These are phyloP conservation scores for Rosa persica DNA, from an alignment of 306 rosid genomes.

Conservation along the genomic window DNA sequence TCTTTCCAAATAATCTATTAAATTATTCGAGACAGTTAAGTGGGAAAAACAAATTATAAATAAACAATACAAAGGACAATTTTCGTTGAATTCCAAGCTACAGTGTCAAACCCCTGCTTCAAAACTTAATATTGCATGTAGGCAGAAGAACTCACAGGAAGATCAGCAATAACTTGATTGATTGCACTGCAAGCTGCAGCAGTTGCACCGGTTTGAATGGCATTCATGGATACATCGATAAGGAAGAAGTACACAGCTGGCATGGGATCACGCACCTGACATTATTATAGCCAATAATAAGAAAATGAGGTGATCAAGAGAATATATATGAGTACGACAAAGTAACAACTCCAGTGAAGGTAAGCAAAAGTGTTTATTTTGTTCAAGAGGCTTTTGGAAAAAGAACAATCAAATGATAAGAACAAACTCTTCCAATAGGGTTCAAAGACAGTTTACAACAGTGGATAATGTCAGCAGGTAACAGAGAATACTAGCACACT, in stretches of 20 bases:
- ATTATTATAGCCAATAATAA: conserved; percentile 13
- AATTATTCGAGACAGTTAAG: neutral
- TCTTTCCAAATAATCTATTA: neutral
- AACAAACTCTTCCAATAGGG: neutral
- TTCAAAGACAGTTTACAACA: neutral
- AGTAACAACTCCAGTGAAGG: conserved; percentile 7
- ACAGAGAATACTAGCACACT: no score
- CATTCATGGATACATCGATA: conserved; percentile 94
- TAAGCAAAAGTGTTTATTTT: neutral
- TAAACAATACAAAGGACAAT: neutral
- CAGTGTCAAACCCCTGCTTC: neutral
- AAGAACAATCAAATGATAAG: neutral
- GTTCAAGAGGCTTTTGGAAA: neutral
- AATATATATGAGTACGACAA: neutral
- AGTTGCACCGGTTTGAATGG: conserved; percentile 97
- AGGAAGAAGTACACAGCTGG: conserved; percentile 95
- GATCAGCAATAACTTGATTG: conserved; percentile 84
- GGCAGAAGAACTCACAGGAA: conserved; percentile 72
- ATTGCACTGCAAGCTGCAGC: conserved; percentile 99
- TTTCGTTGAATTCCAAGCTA: neutral
- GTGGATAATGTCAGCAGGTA: neutral
- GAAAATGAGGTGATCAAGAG: conserved; percentile 13
- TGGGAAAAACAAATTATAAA: neutral
- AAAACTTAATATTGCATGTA: conserved; percentile 10
- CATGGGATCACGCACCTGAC: conserved; percentile 97